phyloP scores from a whole-genome alignment of 306 rosid species.

The Prunus campanulata region DNA sequence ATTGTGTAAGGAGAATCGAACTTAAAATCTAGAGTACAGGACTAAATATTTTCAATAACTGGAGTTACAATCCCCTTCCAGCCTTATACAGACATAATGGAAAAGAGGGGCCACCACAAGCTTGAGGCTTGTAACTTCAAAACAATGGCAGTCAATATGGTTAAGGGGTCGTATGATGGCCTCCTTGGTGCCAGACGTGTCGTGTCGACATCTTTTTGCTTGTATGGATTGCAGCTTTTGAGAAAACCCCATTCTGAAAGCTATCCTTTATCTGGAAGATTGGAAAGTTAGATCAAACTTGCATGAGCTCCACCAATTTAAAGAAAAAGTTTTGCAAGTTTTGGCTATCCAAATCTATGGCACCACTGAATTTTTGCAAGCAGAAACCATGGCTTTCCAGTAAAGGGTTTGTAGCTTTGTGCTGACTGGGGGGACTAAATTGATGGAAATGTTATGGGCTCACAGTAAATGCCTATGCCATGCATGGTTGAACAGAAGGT shows the following conservation, averaged over 20 bases:
- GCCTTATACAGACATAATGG: too few relatives aligned
- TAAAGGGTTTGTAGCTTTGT: neutral
- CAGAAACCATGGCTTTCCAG: neutral
- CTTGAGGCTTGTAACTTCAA: conserved; percentile 4
- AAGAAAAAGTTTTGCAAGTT: neutral
- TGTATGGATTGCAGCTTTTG: conserved; percentile 17
- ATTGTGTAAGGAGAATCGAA: too few relatives aligned
- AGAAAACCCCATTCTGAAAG: neutral
- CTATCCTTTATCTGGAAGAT: neutral
- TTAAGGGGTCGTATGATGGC: neutral
- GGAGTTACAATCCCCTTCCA: too few relatives aligned
- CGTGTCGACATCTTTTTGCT: conserved; percentile 13
- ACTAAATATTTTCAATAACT: too few relatives aligned
- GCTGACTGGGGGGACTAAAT: neutral
- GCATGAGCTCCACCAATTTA: conserved; percentile 6
- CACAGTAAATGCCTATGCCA: conserved; percentile 2
- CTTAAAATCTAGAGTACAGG: too few relatives aligned
- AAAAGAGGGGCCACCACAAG: neutral
- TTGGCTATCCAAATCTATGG: conserved; percentile 10
- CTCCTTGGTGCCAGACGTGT: neutral
- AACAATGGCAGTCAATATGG: conserved; percentile 13
- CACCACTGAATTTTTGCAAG: neutral
- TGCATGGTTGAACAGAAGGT: neutral
- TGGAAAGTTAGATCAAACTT: conserved; percentile 5
- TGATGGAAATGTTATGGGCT: conserved; percentile 6